These are phyloP conservation scores for Aspergillus steynii DNA, from an alignment of 495 filamentous ascomycete species.

Conservation along the genomic window DNA sequence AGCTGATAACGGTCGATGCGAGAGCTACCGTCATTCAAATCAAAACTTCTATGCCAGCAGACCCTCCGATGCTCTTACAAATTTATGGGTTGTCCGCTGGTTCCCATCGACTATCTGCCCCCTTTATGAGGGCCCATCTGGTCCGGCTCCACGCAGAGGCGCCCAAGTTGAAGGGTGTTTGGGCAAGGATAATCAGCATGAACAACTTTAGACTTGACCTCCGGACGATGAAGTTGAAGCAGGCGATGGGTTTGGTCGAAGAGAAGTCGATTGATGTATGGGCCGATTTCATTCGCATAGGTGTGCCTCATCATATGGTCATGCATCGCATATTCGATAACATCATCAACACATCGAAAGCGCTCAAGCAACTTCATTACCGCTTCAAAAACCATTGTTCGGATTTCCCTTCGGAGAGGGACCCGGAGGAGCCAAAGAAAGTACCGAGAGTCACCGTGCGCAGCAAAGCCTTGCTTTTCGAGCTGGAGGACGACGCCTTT, in stretches of 20 bases:
- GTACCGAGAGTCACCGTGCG: conserved; percentile 83
- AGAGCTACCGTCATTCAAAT: conserved; percentile 79
- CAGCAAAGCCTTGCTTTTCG: conserved; percentile 78
- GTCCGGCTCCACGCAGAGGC: conserved; percentile 82
- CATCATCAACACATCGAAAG: conserved; percentile 81
- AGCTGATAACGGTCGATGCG: conserved; percentile 79
- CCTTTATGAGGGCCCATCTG: conserved; percentile 73
- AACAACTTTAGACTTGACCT: conserved; percentile 78
- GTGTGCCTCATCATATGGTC: conserved; percentile 91
- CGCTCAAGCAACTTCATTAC: conserved; percentile 85
- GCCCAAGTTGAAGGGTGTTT: conserved; percentile 75
- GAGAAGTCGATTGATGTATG: conserved; percentile 84
- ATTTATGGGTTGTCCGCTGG: conserved; percentile 78
- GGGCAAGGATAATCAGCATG: conserved; percentile 82
- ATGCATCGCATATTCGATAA: conserved; percentile 93
- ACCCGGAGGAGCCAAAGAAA: conserved; percentile 78
- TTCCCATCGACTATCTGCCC: conserved; percentile 79
- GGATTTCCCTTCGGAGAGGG: conserved; percentile 81
- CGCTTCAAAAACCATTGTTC: conserved; percentile 83
- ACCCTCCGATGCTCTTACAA: conserved; percentile 89
- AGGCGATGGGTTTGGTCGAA: conserved; percentile 57
- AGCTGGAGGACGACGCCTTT: conserved; percentile 94
- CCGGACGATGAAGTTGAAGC: conserved; percentile 70
- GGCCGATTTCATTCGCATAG: conserved; percentile 81
- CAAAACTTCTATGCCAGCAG: conserved; percentile 81